Conservation (phyloP, 352 stramenopile species). For the Hyaloperonospora arabidopsidis region DNA sequence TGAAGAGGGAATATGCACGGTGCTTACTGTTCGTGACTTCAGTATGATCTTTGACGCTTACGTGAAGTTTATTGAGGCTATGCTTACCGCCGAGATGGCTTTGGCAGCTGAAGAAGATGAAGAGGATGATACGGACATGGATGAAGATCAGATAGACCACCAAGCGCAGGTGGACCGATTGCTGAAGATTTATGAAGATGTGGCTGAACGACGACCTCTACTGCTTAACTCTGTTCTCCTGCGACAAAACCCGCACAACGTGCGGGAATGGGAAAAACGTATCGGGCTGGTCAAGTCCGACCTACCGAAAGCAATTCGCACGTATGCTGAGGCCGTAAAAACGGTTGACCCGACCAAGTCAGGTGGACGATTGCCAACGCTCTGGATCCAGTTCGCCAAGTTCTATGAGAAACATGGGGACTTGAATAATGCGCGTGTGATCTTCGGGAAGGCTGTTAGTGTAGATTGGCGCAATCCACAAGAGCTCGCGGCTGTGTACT, state of each 20-base stretch:
- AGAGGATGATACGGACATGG: conserved; percentile 57
- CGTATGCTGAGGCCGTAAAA: conserved; percentile 88
- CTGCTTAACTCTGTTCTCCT: conserved; percentile 94
- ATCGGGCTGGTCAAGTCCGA: conserved; percentile 76
- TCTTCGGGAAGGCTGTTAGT: conserved; percentile 87
- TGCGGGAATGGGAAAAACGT: conserved; percentile 96
- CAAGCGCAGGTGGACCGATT: conserved; percentile 69
- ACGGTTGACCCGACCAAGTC: conserved; percentile 83
- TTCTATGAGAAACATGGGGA: conserved; percentile 93
- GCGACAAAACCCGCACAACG: conserved; percentile 98
- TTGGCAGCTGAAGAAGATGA: conserved; percentile 32
- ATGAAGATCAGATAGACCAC: conserved; percentile 52
- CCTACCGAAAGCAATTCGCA: conserved; percentile 61
- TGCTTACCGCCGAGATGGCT: conserved; percentile 95
- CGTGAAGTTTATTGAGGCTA: conserved; percentile 96
- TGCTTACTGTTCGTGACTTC: conserved; percentile 92
- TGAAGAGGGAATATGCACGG: conserved; percentile 79
- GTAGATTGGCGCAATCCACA: conserved; percentile 77
- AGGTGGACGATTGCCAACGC: conserved; percentile 77
- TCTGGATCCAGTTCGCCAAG: conserved; percentile 93
- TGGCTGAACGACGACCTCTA: conserved; percentile 92
- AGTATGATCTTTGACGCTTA: conserved; percentile 99
- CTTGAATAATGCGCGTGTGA: conserved; percentile 85
- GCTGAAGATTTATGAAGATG: conserved; percentile 85
- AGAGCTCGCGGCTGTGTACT: conserved; percentile 93